Base-by-base conservation (phyloP, 177 flowering plant genomes). In the Telopea speciosissima region DNA sequence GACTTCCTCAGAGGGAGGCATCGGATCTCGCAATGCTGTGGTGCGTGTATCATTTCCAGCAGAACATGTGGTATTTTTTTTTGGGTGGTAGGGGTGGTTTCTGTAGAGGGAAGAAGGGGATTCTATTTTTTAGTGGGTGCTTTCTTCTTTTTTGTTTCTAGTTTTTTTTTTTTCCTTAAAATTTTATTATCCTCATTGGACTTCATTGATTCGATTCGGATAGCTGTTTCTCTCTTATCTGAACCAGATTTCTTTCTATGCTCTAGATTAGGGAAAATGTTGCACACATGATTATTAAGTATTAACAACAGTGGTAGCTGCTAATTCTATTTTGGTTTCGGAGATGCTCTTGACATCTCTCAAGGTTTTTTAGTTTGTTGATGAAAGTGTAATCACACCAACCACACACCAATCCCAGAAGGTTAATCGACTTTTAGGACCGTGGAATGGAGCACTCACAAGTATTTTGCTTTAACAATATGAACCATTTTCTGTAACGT, bases 1-100 rank as follows among this genome's bases (percentile, higher is more conserved):
- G 49, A 24, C 22, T n/a, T 68, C 59, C 24, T 36, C 13, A 19
- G 60, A 33, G 3, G 73, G 69, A 62, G 73, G 75, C 68, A 60
- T 73, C 49, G 40, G 70, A 62, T 70, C 68, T 75, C 78, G 75
- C 44, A 62, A 67, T 22, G 49, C 44, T 24, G 44, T 65, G 61
- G 76, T 24, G 64, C 73, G 52, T 79, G 82, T 75, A 81, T 75
- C 76, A 75, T 72, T 79, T 73, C 65, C 71, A 72, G 76, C 72
- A 75, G 73, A 68, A 68, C 75, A 78, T 71, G 73, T 79, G 36
- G 67, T 72, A 58, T 23, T 61, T 61, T 24, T 7, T 61, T 24
- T 25, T 21, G 31, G 40, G 26, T 40, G 40, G 40, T 24, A 31
- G 60, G 40, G 69, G 72, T 68, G 63, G 40, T 69, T 13, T 71